Conservation (phyloP, 148 eudicot species). For the Spergularia marina region DNA sequence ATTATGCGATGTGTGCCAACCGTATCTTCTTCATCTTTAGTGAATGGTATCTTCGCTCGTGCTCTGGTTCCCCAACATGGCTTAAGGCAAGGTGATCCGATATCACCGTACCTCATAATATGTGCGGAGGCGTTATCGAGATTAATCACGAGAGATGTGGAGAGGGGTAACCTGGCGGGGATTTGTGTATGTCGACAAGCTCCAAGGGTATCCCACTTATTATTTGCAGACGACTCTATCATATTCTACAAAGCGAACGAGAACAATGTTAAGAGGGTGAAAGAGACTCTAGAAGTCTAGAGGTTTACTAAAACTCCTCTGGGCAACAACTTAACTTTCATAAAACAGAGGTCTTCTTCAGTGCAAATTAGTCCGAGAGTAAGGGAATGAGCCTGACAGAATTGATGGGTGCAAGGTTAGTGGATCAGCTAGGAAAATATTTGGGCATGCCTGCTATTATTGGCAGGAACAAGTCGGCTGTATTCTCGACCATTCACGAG, state of each 20-base stretch:
- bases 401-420: not conserved
- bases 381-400: not conserved
- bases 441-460: not conserved
- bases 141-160: not conserved
- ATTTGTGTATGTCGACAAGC: not conserved
- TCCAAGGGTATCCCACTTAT: not conserved
- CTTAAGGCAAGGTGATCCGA: not conserved
- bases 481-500: not conserved
- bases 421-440: not conserved
- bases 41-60: not conserved
- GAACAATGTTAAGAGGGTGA: not conserved
- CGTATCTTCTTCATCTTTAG: not conserved
- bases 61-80: not conserved
- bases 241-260: not conserved
- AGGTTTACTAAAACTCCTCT: not conserved
- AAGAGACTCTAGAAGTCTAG: too few relatives aligned
- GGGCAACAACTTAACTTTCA: not conserved
- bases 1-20: not conserved
- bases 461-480: not conserved
- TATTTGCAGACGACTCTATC: slow-evolving; percentile 9
- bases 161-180: not conserved
- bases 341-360: not conserved
- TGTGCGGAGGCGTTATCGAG: not conserved
- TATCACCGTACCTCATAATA: not conserved
- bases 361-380: not conserved